These are phyloP conservation scores for Atkinsonella hypoxylon DNA, from an alignment of 2,329 filamentous ascomycete species.

Conservation along the genomic window DNA sequence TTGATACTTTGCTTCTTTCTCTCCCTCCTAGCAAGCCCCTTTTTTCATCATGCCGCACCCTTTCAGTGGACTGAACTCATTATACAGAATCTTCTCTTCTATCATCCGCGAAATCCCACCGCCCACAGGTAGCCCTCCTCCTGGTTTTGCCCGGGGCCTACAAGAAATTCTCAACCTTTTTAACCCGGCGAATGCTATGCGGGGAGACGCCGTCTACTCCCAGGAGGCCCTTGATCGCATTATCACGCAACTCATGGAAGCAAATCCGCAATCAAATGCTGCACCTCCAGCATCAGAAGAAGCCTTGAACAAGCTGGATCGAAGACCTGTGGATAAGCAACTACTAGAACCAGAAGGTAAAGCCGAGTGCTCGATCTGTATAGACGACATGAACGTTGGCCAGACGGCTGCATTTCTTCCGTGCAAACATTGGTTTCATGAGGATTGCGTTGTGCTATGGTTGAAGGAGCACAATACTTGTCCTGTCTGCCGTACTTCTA, in stretches of 20 bases:
- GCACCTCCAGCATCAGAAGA: slow-evolving; percentile 68
- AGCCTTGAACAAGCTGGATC: slow-evolving; percentile 63
- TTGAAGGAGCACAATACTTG: slow-evolving; percentile 86
- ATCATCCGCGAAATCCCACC: slow-evolving; percentile 28
- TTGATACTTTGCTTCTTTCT: neutral
- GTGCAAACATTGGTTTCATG: slow-evolving; percentile 91
- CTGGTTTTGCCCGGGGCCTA: slow-evolving; percentile 23
- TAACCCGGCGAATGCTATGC: slow-evolving; percentile 37
- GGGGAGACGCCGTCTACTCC: slow-evolving; percentile 77
- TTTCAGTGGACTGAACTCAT: slow-evolving; percentile 3
- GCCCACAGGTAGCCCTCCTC: slow-evolving; percentile 14
- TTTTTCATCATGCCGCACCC: neutral
- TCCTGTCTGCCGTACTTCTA: slow-evolving; percentile 60
- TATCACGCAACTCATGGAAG: slow-evolving; percentile 79
- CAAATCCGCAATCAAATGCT: slow-evolving; percentile 62
- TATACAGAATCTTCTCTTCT: slow-evolving; percentile 32
- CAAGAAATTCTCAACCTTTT: slow-evolving; percentile 44
- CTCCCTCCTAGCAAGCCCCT: neutral
- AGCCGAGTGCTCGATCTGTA: slow-evolving; percentile 89
- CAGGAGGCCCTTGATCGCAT: slow-evolving; percentile 86
- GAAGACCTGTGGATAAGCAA: slow-evolving; percentile 54
- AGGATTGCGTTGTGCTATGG: slow-evolving; percentile 71
- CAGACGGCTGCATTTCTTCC: slow-evolving; percentile 68
- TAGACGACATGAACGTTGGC: slow-evolving; percentile 66
- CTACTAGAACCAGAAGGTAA: slow-evolving; percentile 56